These are phyloP conservation scores for Taxillus chinensis DNA, from an alignment of 164 flowering plant genomes.

Conservation along the genomic window DNA sequence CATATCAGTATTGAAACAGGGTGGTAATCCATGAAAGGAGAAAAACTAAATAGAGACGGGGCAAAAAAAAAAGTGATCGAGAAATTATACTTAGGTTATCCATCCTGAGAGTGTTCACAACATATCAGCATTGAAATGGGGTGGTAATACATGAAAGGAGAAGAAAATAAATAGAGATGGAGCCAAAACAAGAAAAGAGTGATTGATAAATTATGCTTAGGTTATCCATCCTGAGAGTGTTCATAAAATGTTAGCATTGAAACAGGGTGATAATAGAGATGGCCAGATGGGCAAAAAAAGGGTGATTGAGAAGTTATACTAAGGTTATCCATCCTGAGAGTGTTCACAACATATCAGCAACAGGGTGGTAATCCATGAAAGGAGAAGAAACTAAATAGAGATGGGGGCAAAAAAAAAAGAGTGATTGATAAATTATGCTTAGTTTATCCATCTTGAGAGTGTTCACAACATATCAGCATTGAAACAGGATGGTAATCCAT, in stretches of 20 bases:
- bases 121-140: too few species aligned
- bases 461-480: background rate
- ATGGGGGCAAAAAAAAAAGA: too few species aligned
- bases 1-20: too few species aligned
- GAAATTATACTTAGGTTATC: too few species aligned
- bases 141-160: too few species aligned
- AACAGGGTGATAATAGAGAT: background rate
- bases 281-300: background rate
- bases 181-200: too few species aligned
- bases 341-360: too few species aligned
- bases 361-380: too few species aligned
- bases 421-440: background rate
- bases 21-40: background rate
- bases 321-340: too few species aligned
- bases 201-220: background rate
- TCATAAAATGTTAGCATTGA: background rate
- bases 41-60: background rate
- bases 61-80: background rate
- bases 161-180: too few species aligned
- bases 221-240: conserved; percentile 1
- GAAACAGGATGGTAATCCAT: background rate
- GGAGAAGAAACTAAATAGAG: too few species aligned
- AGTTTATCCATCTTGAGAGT: background rate
- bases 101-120: too few species aligned
- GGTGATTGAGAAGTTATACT: background rate